Evolutionary conservation across 345 rosid genomes (phyloP), one percentile per base, ranked within the genome.

Genomic region (Rubroshorea leprosula): DNA sequence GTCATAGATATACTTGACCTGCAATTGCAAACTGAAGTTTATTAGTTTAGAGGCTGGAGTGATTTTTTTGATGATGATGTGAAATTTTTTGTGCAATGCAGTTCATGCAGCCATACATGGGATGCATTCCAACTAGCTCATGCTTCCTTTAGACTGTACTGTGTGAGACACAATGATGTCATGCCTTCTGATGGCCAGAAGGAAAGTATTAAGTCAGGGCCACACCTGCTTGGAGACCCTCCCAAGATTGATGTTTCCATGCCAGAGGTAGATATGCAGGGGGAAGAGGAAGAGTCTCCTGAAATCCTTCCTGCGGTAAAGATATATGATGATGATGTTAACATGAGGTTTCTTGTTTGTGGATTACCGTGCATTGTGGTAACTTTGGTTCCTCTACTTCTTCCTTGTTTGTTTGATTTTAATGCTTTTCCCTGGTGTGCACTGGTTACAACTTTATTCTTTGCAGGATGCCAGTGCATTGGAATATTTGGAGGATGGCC

Each of bases 301-400:
- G 99, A 77, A 57, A 74, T 62, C 67, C 87, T 94, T 63, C 93
- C 97, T 29, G 78, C 94, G 38, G 76, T 94, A 67, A 90, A 87
- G 74, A 94, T 94, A 76, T 84, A 90, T 62, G 97, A 94, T 61
- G 97, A 90, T 52, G 90, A 90, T 80, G 97, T 87, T 64, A 81
- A 51, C 49, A 78, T 90, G 67, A 80, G 86, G 70, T 79, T 94
- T 75, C 99, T 94, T 76, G 78, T 87, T 68, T 94, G 99, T 70
- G 97, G 96, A 58, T 69, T 74, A 35, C 77, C 87, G n/a, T 66
- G 77, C 71, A 60, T 71, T 27, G 51, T 73, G 89, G 99, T 94
- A 79, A 49, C 80, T 68, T 69, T 61, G 44, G 61, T 54, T 68
- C 26, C 23, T 50, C 45, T 51, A 23, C 43, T 53, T 49, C 31